Percentiles rank a stretch among this genome's conserved stretches.
Conservation (phyloP, 192 early-diverging fungal species). For the Geosiphon pyriformis region DNA sequence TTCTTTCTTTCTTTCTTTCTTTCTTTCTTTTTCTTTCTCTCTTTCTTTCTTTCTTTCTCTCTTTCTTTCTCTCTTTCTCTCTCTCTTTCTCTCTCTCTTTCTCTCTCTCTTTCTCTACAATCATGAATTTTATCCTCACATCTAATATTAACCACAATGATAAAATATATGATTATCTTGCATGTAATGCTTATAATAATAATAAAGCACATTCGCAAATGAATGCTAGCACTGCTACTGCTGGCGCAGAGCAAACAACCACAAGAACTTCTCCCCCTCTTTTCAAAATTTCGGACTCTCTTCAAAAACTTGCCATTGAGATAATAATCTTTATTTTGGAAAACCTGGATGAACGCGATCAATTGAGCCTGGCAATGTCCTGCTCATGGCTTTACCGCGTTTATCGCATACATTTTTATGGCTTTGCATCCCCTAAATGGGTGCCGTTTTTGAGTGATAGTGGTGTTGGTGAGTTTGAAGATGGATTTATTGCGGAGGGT, state of each 20-base stretch:
- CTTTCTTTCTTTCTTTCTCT: too few species aligned
- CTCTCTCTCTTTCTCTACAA: too few species aligned
- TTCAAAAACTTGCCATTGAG: slow-evolving; percentile 7
- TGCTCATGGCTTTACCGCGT: slow-evolving; percentile 6
- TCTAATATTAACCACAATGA: too few species aligned
- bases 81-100: too few species aligned
- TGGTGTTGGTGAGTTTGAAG: not conserved
- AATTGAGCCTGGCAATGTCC: slow-evolving; percentile 6
- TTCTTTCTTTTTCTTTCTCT: too few species aligned
- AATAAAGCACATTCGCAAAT: too few species aligned
- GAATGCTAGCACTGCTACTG: too few species aligned
- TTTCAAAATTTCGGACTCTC: not conserved
- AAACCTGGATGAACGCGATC: not conserved
- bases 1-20: too few species aligned
- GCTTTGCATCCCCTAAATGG: slow-evolving; percentile 5
- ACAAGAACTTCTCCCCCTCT: not conserved
- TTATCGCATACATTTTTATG: slow-evolving; percentile 11
- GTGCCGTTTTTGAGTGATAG: not conserved
- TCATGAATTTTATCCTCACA: too few species aligned
- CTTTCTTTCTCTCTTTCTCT: too few species aligned
- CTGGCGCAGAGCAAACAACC: not conserved
- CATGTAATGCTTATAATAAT: too few species aligned
- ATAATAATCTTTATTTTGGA: slow-evolving; percentile 11
- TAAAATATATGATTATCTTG: too few species aligned
- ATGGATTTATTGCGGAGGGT: not conserved